Evolutionary conservation across 2,329 filamentous ascomycete genomes (phyloP), one percentile per base, ranked within the genome.

Genomic region (Blastomyces percursus): DNA sequence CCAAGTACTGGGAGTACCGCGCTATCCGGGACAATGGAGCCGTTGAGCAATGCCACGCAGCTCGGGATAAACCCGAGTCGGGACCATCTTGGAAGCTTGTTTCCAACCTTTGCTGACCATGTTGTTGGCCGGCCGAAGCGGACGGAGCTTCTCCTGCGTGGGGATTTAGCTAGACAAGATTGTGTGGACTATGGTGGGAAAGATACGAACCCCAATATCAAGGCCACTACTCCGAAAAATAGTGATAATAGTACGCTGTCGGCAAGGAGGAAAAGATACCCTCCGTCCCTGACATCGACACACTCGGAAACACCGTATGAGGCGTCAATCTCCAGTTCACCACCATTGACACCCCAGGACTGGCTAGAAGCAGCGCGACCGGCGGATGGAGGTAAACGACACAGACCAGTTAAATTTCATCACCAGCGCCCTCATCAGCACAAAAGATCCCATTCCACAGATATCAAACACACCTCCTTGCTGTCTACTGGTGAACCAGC

Each of bases 351-450:
- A 2, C 74, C 75, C 5, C 70, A 76, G 59, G 76, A 77, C 59
- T 77, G 76, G 76, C 62, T 77, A 44, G 75, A 76, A 44, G 76
- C 76, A 27, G 75, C 74, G 27, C 71, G 71, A 62, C 64, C 72
- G 51, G 64, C 59, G 24, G 61, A 62, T 48, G 27, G 68, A 38
- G 64, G 65, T 27, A 59, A 48, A 35, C n/a, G 58, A 24, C 16
- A 40, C 42, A 59, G 40, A n/a, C 35, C 24, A 7, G 21, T 8
- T 3, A 50, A 50, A 16, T 6, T 27, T 27, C 12, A 24, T 14
- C 50, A 42, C 21, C 12, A 35, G n/a, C 40, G 24, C 55, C 4
- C 12, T 46, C 35, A 40, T 16, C 55, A 44, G 2, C 27, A 27
- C 9, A 42, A 30, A 7, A 27, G 14, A 24, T 32, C 14, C 16